Evolutionary conservation across 2,329 filamentous ascomycete species (phyloP), one percentile per base, ranked within the genome.

Genomic region (Aspergillus uvarum): DNA sequence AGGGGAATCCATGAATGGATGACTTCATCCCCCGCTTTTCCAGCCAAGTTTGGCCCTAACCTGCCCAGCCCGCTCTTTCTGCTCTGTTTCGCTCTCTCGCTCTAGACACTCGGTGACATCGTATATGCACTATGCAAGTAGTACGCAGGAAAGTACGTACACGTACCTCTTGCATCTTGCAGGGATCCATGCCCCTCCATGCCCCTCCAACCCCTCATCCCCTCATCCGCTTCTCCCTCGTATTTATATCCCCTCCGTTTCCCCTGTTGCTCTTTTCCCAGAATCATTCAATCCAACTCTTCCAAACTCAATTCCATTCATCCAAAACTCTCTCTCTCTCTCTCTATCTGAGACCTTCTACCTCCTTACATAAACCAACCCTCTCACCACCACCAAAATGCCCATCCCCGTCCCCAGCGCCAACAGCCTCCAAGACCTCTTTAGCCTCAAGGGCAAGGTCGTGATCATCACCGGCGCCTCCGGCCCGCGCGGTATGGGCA

Each of bases 401-500:
- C 76, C 76, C 55, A 74, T 78, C 59, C 64, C 67, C 57, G 65
- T 78, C 58, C 76, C 75, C 64, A 47, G 70, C 51, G 65, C 73
- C 65, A 62, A 71, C 7, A 67, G 61, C 56, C 70, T 79, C 61
- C 60, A 77, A 51, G 75, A 77, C 60, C 75, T 79, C 22, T 74
- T 83, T 54, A 80, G 79, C 63, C 80, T 82, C 22, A 78, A 80
- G 58, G 80, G 80, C 67, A 77, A 77, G 61, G 76, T 77, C 5
- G 76, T 80, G 24, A 72, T 83, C 3, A 72, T 83, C 16, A 82
- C 81, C 26, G 79, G 79, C 55, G 82, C 79, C 11, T 77, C 77
- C 19, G 87, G 86, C 10, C 84, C 90, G 58, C 85, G 84, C 61
- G 87, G 87, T 58, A 89, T 89, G 79, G 87, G 87, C 61, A 87